Evolutionary conservation across 164 flowering plant genomes (phyloP), one percentile per base, ranked within the genome.

Genomic region (Chimonanthus salicifolius): DNA sequence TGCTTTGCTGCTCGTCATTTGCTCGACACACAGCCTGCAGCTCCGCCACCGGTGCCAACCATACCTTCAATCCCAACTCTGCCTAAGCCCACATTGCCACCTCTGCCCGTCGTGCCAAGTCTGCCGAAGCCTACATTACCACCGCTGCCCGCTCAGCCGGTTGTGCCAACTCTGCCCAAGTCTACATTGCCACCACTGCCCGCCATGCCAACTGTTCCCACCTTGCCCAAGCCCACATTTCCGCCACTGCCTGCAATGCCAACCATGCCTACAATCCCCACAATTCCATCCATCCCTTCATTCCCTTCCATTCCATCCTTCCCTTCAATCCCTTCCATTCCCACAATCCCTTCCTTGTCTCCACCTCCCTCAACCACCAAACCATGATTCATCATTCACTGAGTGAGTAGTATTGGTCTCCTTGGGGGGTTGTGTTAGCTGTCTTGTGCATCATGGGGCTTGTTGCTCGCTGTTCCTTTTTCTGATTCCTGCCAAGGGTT

Each of bases 321-420:
- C 48, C 72, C 67, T 9, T n/a, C 67, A 46, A 7, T 60, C 4
- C 73, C 73, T 54, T 71, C 73, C n/a, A 51, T 70, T 64, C 72
- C 64, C 8, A 51, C 62, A 7, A 4, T 65, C 68, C 68, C 68
- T 33, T 65, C 20, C n/a, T 9, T 65, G 3, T 15, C 47, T 65
- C n/a, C 68, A 45, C 48, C 68, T 4, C 47, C 68, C 11, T 45
- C 68, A 45, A 15, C 6, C 16, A 65, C 48, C 45, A 45, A 47
- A 5, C 48, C 68, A 45, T 65, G 18, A 45, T 63, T 54, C 4
- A 10, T 54, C 60, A 2, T 33, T 33, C 33, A 33, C 33, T 33
- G 33, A 33, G 33, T 33, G 33, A 54, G 60, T 54, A 4, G 15
- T 51, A 20, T 54, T 11, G 60, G n/a, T 54, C 15, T 54, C 60